A percentile compares a stretch with the other conserved stretches of the same genome.
Conservation (phyloP, 1,284 basidiomycete genomes). For the Athelia sp. region DNA sequence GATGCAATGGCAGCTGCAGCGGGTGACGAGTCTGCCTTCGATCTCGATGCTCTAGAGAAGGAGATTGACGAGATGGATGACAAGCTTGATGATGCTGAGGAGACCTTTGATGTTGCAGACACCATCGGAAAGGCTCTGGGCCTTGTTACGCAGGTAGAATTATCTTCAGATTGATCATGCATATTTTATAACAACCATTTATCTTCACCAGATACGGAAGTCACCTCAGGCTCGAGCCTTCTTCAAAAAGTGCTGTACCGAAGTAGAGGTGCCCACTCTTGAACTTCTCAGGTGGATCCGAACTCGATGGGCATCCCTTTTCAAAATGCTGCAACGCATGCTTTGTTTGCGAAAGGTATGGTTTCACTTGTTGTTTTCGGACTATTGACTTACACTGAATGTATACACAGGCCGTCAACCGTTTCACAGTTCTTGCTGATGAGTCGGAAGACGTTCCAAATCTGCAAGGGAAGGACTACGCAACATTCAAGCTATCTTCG, state of each 20-base stretch:
- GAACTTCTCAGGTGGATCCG: constrained; percentile 18
- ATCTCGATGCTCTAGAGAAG: background rate
- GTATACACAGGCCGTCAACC: constrained; percentile 15
- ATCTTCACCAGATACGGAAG: constrained; percentile 12
- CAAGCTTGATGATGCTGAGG: constrained; percentile 2
- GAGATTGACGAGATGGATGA: background rate
- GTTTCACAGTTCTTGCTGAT: constrained; percentile 19
- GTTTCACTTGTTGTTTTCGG: constrained; percentile 1
- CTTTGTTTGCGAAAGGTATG: constrained; percentile 12
- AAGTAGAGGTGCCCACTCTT: constrained; percentile 9
- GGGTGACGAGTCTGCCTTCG: background rate
- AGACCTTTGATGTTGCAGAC: constrained; percentile 15
- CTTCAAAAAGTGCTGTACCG: constrained; percentile 13
- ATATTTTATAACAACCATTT: constrained; percentile 2
- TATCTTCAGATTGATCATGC: too few species aligned
- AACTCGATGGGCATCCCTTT: constrained; percentile 19
- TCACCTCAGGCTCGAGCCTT: constrained; percentile 19
- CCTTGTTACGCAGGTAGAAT: constrained; percentile 18
- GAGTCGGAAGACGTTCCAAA: constrained; percentile 18
- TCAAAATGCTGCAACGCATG: constrained; percentile 14
- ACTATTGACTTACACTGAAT: background rate
- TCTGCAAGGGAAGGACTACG: constrained; percentile 15
- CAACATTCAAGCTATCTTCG: constrained; percentile 11
- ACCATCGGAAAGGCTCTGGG: constrained; percentile 17
- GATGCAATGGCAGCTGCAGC: background rate